Evolutionary conservation across 345 rosid species (phyloP).

Genomic region (Clarkia xantiana): DNA sequence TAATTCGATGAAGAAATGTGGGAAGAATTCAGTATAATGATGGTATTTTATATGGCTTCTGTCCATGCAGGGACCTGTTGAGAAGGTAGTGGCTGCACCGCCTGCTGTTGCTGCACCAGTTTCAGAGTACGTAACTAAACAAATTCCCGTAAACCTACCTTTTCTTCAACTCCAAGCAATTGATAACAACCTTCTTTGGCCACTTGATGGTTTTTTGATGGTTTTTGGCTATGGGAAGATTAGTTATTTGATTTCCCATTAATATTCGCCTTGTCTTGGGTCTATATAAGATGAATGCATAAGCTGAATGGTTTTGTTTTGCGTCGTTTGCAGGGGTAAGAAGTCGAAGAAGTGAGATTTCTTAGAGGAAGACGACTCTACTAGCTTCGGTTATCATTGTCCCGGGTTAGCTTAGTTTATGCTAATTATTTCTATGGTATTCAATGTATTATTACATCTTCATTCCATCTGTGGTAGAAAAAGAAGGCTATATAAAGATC

Average conservation of each 20-base stretch:
- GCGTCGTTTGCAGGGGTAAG: constrained; percentile 9
- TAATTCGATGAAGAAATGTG: no score
- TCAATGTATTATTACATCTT: no score
- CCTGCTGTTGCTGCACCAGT: constrained; percentile 4
- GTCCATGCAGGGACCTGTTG: constrained; percentile 8
- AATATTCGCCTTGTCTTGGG: no score
- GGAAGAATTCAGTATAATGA: no score
- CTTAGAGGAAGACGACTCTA: background rate
- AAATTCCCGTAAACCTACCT: no score
- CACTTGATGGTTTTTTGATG: no score
- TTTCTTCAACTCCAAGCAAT: no score
- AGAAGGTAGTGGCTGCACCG: constrained; percentile 5
- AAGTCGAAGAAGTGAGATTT: constrained; percentile 9
- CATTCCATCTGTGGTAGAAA: background rate
- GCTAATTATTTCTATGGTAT: background rate
- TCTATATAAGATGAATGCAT: no score
- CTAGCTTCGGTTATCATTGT: constrained; percentile 4
- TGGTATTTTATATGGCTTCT: background rate
- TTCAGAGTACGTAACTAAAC: constrained; percentile 5
- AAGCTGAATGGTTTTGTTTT: background rate
- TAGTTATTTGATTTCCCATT: no score
- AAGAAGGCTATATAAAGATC: no score
- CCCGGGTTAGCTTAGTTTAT: background rate
- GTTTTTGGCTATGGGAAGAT: no score
- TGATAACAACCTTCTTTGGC: no score